Evolutionary conservation across 495 filamentous ascomycete species (phyloP).

Genomic region (Beverwykella pulmonaria): DNA sequence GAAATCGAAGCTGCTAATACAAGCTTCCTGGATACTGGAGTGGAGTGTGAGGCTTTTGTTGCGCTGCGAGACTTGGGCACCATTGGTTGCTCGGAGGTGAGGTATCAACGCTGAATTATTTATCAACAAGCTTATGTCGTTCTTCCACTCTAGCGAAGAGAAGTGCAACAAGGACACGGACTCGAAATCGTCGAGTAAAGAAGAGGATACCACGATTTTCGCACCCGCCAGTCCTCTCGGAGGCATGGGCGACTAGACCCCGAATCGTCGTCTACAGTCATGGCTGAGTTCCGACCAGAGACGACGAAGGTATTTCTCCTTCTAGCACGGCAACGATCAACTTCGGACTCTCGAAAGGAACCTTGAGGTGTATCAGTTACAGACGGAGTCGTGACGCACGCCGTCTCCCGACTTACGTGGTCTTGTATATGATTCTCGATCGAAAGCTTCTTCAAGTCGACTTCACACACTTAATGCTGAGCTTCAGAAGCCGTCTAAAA

Average conservation of each 20-base stretch:
- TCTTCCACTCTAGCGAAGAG: slow-evolving; percentile 11
- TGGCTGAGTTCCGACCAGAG: slow-evolving; percentile 9
- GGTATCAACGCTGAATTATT: slow-evolving; percentile 26
- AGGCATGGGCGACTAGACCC: background rate
- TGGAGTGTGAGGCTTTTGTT: slow-evolving; percentile 27
- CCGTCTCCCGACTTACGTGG: background rate
- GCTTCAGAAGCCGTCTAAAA: slow-evolving; percentile 38
- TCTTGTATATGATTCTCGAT: background rate
- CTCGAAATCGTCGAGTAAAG: background rate
- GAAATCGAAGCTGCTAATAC: slow-evolving; percentile 28
- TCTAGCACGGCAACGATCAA: slow-evolving; percentile 42
- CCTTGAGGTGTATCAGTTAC: background rate
- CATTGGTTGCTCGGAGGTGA: slow-evolving; percentile 26
- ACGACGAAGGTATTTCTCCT: slow-evolving; percentile 39
- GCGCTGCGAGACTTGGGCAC: slow-evolving; percentile 29
- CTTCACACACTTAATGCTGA: slow-evolving; percentile 8
- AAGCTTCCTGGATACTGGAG: slow-evolving; percentile 3
- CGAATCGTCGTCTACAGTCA: slow-evolving; percentile 6
- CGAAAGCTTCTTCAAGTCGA: slow-evolving; percentile 11
- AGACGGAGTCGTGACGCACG: background rate
- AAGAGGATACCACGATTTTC: background rate
- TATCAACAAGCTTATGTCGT: slow-evolving; percentile 22
- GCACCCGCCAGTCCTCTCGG: background rate
- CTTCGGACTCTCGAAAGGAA: slow-evolving; percentile 1
- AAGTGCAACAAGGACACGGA: background rate